Conservation (phyloP, 257 asterid genomes). For the Cruciata laevipes region DNA sequence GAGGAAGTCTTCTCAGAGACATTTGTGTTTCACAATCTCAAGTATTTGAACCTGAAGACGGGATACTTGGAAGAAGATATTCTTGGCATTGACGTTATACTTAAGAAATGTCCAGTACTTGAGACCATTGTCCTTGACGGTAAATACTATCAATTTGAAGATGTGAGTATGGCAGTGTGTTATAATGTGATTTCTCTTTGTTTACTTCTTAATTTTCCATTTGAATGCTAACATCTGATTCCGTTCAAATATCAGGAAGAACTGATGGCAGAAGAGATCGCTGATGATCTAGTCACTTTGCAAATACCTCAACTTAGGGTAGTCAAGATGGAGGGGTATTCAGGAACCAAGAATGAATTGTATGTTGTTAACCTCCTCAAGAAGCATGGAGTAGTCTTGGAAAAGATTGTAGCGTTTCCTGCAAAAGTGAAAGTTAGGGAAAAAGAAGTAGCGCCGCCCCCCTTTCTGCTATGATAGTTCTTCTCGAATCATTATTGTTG, state of each 20-base stretch:
- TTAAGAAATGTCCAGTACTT: neutral
- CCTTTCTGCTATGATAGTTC: no score
- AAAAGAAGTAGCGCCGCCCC: no score
- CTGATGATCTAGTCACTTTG: neutral
- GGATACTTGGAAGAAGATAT: neutral
- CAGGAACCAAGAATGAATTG: neutral
- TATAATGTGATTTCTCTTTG: neutral
- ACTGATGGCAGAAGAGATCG: neutral
- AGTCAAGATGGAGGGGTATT: neutral
- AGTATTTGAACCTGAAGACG: neutral
- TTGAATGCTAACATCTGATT: neutral
- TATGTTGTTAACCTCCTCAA: neutral
- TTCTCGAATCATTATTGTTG: no score
- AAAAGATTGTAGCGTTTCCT: neutral
- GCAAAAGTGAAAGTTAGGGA: no score
- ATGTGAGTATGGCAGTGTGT: neutral
- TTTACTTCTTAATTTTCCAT: neutral
- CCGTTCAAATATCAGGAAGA: neutral
- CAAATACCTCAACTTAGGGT: constrained; percentile 1
- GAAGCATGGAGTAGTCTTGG: neutral
- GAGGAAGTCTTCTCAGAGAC: neutral
- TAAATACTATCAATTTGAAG: neutral
- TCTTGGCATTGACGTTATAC: neutral
- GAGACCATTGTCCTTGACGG: constrained; percentile 2
- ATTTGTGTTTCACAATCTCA: neutral